Evolutionary conservation across 2,329 filamentous ascomycete species (phyloP), one percentile per base, ranked within the genome.

Genomic region (Colletotrichum spinosum): DNA sequence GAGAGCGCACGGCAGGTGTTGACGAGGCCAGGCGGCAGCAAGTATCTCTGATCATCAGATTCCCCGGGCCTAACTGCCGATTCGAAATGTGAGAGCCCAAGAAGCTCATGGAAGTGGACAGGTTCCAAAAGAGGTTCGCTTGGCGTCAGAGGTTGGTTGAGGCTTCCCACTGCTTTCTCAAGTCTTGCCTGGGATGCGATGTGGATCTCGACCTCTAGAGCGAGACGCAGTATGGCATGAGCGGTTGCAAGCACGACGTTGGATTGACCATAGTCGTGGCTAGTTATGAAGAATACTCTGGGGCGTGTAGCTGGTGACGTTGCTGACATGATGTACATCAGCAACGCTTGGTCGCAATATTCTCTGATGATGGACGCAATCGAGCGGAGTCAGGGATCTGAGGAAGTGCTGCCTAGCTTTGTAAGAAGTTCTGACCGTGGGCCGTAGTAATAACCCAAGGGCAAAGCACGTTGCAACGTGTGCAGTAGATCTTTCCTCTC

Each of bases 201-300:
- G 61, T 84, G 81, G 7, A 84, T 70, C 39, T 80, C 74, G 35
- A 79, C 73, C 12, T 77, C 63, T 2, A 75, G 73, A 6, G 75
- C 71, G 4, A 72, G 39, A 13, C 65, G 69, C 1, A 80, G 67
- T 1, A 84, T 72, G 35, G 80, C 80, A 41, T 80, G 74, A 4
- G 74, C 74, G 0, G 79, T 76, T 7, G 82, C 82, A 7, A 85
- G 67, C 41, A 81, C 75, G 33, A 84, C 78, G 68, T 83, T 84
- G 15, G 79, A 78, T 60, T 83, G 79, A 4, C 83, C 82, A 63
- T 77, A 76, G 60, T 84, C 82, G 55, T 76, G 74, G 68, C 80
- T 83, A 4, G 81, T 80, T 45, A 84, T 68, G 46, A 84, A 77
- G 1, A 84, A 71, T 8, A 82, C 73, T 51, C 61, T 72, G 8